Evolutionary conservation across 495 filamentous ascomycete genomes (phyloP).

Genomic region (Neurospora sp.): DNA sequence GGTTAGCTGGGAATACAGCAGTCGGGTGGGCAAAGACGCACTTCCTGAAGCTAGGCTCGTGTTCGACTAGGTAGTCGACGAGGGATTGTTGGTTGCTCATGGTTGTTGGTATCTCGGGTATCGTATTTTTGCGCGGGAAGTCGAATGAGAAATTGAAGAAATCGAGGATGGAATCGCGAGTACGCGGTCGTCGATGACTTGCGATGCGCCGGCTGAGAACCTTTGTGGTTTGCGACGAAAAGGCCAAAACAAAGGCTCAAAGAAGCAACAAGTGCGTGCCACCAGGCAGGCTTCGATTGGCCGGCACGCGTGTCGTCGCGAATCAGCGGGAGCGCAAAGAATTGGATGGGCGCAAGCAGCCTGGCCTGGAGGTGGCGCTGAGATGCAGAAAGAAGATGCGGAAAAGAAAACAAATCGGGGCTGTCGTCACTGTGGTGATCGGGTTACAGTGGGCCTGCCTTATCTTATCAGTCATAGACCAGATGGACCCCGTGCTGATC

Average conservation of each 20-base stretch:
- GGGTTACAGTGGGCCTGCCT: not conserved
- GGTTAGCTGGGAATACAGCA: not conserved
- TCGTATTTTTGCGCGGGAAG: not conserved
- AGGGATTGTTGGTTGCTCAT: slow-evolving; percentile 26
- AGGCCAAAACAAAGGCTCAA: not conserved
- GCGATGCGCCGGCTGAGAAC: not conserved
- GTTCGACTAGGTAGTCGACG: slow-evolving; percentile 35
- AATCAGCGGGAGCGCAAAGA: not conserved
- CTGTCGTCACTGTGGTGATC: not conserved
- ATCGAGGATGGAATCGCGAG: not conserved
- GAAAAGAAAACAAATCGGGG: not conserved
- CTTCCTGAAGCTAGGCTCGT: slow-evolving; percentile 38
- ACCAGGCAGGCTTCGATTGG: not conserved
- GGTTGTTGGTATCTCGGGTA: slow-evolving; percentile 6
- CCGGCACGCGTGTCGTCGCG: not conserved
- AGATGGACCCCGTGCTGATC: not conserved
- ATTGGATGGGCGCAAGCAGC: not conserved
- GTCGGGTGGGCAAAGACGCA: slow-evolving; percentile 6
- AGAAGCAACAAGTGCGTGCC: not conserved
- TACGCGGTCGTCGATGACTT: not conserved
- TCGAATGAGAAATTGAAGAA: too few relatives aligned
- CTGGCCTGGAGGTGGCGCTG: not conserved
- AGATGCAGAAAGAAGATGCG: not conserved
- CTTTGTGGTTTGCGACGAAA: not conserved
- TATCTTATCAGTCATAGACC: not conserved